A percentile compares a stretch with the other conserved stretches of the same genome.
phyloP scores from a whole-genome alignment of 163 green algal genomes.

The Prototheca wickerhamii region DNA sequence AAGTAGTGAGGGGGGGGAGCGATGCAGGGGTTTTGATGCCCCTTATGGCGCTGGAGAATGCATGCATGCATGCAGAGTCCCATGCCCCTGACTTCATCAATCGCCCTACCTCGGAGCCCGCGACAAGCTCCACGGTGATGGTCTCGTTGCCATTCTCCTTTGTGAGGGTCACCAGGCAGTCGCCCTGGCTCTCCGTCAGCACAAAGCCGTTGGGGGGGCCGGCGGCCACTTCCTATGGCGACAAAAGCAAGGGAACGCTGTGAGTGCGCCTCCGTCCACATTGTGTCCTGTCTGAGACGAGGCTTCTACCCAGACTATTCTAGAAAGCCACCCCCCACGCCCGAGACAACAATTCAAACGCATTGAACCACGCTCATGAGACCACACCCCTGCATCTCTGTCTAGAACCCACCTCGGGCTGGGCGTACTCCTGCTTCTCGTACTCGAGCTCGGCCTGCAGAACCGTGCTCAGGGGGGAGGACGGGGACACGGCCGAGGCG shows the following conservation, averaged over 20 bases:
- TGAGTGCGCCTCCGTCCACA: no score
- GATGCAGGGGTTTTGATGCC: no score
- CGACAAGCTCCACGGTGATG: constrained; percentile 45
- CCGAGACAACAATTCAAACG: no score
- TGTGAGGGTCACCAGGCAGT: constrained; percentile 48
- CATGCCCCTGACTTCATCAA: no score
- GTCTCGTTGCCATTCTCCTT: constrained; percentile 25
- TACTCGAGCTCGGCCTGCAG: constrained; percentile 35
- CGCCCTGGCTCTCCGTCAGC: constrained; percentile 39
- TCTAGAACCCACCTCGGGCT: constrained; percentile 22
- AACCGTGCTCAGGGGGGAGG: constrained; percentile 6
- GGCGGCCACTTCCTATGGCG: constrained; percentile 23
- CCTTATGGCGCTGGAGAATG: no score
- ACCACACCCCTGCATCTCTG: no score
- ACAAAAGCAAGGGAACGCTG: no score
- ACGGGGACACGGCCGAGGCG: background rate
- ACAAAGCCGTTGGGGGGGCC: constrained; percentile 43
- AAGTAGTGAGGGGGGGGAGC: no score
- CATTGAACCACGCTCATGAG: no score
- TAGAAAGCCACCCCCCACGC: no score
- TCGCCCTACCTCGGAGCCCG: constrained; percentile 44
- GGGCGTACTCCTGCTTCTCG: constrained; percentile 41
- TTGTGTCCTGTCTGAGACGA: no score
- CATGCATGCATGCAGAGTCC: constrained; percentile 1
- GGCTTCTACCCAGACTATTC: no score